Conservation (phyloP, 306 rosid genomes). For the Astragalus membranaceus region DNA sequence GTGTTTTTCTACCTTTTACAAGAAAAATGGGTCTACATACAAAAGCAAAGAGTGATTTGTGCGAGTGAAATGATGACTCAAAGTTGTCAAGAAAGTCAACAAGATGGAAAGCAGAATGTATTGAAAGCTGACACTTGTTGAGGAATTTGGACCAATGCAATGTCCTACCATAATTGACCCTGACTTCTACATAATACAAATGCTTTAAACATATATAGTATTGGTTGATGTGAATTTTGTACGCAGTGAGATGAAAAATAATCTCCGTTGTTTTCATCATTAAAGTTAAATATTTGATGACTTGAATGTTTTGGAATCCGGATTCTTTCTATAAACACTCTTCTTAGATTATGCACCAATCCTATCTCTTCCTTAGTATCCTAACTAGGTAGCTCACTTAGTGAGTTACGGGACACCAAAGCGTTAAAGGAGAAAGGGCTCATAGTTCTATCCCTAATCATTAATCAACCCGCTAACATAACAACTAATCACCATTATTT, state of each 20-base stretch:
- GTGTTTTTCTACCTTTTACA: slow-evolving; percentile 77
- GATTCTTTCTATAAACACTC: too few relatives aligned
- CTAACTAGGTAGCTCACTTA: too few relatives aligned
- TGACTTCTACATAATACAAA: neutral
- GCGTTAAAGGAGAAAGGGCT: too few relatives aligned
- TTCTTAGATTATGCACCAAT: too few relatives aligned
- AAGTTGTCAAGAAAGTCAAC: slow-evolving; percentile 15
- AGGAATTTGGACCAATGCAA: slow-evolving; percentile 28
- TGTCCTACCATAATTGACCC: neutral
- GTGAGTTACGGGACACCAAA: too few relatives aligned
- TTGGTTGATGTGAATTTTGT: slow-evolving; percentile 14
- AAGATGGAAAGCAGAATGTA: slow-evolving; percentile 37
- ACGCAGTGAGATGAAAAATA: neutral
- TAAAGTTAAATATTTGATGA: too few relatives aligned
- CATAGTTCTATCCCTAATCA: too few relatives aligned
- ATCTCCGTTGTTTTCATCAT: neutral
- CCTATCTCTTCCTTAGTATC: too few relatives aligned
- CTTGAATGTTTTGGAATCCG: too few relatives aligned
- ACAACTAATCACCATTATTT: too few relatives aligned
- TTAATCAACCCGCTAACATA: too few relatives aligned
- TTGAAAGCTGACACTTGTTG: slow-evolving; percentile 39
- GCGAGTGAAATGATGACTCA: slow-evolving; percentile 27
- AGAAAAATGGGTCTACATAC: slow-evolving; percentile 74
- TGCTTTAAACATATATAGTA: slow-evolving; percentile 6
- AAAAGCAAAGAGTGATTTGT: slow-evolving; percentile 51